These are phyloP conservation scores for Xerocomus cyaneibrunnescens DNA, from an alignment of 1,284 basidiomycete species.

Conservation along the genomic window DNA sequence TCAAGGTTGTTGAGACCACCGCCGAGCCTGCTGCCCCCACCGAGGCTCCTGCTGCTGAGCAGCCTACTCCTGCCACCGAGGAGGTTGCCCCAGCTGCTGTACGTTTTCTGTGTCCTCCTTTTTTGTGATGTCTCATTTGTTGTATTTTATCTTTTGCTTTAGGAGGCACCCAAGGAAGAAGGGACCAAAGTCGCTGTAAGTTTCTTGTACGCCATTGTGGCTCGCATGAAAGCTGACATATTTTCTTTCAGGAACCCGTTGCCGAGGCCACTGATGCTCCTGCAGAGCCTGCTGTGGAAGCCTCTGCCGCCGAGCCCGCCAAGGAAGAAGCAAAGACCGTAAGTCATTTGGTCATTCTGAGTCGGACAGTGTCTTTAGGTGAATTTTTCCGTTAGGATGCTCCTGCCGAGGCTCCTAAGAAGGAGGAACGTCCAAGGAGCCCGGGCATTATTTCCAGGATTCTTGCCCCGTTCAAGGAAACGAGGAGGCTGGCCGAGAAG, in stretches of 20 bases:
- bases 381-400: constrained; percentile 32
- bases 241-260: constrained; percentile 34
- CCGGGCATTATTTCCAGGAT: constrained; percentile 70
- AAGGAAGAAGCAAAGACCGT: constrained; percentile 67
- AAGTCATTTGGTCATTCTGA: constrained; percentile 3
- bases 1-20: constrained; percentile 47
- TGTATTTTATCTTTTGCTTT: too few species aligned
- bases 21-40: constrained; percentile 38
- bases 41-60: constrained; percentile 37
- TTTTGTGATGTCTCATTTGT: neutral
- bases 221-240: neutral
- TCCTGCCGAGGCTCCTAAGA: constrained; percentile 52
- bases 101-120: constrained; percentile 6
- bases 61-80: constrained; percentile 36
- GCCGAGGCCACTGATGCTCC: constrained; percentile 35
- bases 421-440: constrained; percentile 75
- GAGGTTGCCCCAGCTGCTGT: constrained; percentile 29
- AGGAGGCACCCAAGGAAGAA: constrained; percentile 55
- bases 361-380: neutral
- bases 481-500: constrained; percentile 44
- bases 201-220: neutral
- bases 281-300: constrained; percentile 40
- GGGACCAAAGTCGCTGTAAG: constrained; percentile 47
- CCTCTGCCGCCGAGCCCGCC: constrained; percentile 39
- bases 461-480: constrained; percentile 64